A percentile compares a stretch with the other conserved stretches of the same genome.
phyloP scores from a whole-genome alignment of 2,329 filamentous ascomycete genomes.

The Biscogniauxia sp. region DNA sequence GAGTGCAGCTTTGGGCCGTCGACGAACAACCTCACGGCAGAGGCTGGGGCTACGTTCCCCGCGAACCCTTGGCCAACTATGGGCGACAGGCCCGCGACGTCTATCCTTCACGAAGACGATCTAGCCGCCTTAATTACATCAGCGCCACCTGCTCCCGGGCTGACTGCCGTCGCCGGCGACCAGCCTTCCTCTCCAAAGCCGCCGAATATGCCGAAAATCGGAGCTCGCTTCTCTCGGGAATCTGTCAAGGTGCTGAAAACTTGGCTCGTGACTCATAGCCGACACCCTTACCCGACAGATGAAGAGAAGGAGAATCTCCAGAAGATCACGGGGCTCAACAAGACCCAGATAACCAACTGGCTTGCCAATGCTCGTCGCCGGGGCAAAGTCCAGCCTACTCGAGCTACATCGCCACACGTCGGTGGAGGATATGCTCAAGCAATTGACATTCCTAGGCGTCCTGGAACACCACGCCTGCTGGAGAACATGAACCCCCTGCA shows the following conservation, averaged over 20 bases:
- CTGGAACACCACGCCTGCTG: constrained; percentile 50
- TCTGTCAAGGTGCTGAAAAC: constrained; percentile 78
- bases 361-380: constrained; percentile 84
- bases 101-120: constrained; percentile 38
- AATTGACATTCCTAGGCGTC: constrained; percentile 70
- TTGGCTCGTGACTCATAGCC: constrained; percentile 77
- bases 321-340: constrained; percentile 74
- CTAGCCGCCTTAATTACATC: constrained; percentile 22
- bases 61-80: constrained; percentile 45
- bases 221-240: constrained; percentile 74
- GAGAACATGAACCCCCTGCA: constrained; percentile 57
- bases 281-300: constrained; percentile 85
- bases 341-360: constrained; percentile 88
- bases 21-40: constrained; percentile 34
- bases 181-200: constrained; percentile 28
- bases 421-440: constrained; percentile 58
- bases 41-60: constrained; percentile 38
- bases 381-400: constrained; percentile 69
- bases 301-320: constrained; percentile 81
- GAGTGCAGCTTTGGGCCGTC: constrained; percentile 55
- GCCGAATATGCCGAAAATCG: constrained; percentile 55
- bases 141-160: constrained; percentile 15
- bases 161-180: constrained; percentile 20
- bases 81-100: constrained; percentile 41
- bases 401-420: constrained; percentile 67